Evolutionary conservation across 2,329 filamentous ascomycete species (phyloP), one percentile per base, ranked within the genome.

Genomic region (Lecanicillium sp.): DNA sequence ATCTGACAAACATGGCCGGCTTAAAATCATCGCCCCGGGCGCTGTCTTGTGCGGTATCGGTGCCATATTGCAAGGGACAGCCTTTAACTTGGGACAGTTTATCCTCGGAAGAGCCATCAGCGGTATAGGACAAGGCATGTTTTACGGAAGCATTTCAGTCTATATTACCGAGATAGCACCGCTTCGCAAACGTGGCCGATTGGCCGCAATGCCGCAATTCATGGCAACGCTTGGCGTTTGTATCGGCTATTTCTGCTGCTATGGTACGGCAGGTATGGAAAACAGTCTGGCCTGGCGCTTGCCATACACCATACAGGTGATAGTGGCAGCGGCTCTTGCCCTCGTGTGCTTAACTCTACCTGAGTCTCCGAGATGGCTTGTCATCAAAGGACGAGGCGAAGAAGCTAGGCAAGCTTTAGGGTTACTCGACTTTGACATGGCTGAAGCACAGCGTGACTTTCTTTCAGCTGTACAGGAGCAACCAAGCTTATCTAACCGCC

Each of bases 81-180:
- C 29, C 13, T 31, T 31, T n/a, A 6, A 16, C 6, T n/a, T 31
- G 29, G 29, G 6, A 7, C 29, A 31, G 13, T 31, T 31, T n/a
- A 31, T 31, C 13, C 13, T 16, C 6, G 29, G 29, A n/a, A 6
- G 29, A 31, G 29, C 29, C 29, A n/a, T 31, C 15, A 16, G 13
- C 15, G 29, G 29, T 31, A n/a, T 16, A 7, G 29, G 29, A 14
- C 29, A 31, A n/a, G 29, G 29, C 29, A 16, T 16, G 15, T 37
- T 22, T 33, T 37, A 20, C 25, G 17, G 9, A 13, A 17, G 16
- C 11, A 40, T 18, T n/a, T n/a, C 27, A 3, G 9, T 43, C 18
- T 76, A 80, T 44, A 73, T 80, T 18, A 72, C 71, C 40, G 77
- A 81, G 51, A 75, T 81, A 12, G 70, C 75, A 1, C 75, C 75